Conservation (phyloP, 371 early-diverging fungal species). For the Cokeromyces recurvatus region DNA sequence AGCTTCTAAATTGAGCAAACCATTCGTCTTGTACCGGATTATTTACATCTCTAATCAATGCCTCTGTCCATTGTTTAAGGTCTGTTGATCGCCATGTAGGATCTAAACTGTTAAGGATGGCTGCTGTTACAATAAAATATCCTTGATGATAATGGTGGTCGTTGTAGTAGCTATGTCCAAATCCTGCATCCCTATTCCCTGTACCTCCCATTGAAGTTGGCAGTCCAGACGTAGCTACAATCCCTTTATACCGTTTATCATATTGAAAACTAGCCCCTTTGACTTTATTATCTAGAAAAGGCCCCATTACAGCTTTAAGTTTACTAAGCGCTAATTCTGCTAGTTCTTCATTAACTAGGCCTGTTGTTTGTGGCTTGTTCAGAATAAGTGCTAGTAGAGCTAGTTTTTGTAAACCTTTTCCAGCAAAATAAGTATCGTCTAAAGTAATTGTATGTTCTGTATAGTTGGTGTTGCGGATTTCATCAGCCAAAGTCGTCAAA, state of each 20-base stretch:
- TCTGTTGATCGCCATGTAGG: slow-evolving; percentile 42
- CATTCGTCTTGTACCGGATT: slow-evolving; percentile 46
- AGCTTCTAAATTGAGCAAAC: slow-evolving; percentile 64
- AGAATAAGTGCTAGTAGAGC: slow-evolving; percentile 61
- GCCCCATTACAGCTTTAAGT: slow-evolving; percentile 43
- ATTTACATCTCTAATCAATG: slow-evolving; percentile 67
- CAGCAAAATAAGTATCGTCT: slow-evolving; percentile 67
- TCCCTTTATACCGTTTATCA: slow-evolving; percentile 63
- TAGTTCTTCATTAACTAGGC: slow-evolving; percentile 36
- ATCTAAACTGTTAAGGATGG: slow-evolving; percentile 62
- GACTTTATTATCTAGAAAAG: slow-evolving; percentile 56
- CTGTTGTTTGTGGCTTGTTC: slow-evolving; percentile 42
- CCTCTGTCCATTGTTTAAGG: slow-evolving; percentile 30
- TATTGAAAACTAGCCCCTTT: slow-evolving; percentile 51
- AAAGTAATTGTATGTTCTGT: slow-evolving; percentile 27
- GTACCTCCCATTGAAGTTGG: slow-evolving; percentile 38
- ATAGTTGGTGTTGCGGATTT: slow-evolving; percentile 39
- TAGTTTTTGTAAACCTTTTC: slow-evolving; percentile 66
- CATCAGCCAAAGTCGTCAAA: slow-evolving; percentile 29
- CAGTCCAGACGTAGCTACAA: slow-evolving; percentile 50
- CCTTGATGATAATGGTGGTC: slow-evolving; percentile 87
- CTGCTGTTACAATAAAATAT: slow-evolving; percentile 55
- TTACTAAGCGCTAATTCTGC: slow-evolving; percentile 32
- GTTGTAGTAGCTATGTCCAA: slow-evolving; percentile 50
- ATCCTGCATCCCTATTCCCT: slow-evolving; percentile 33